These are phyloP conservation scores for Plasmodium sp. DNA, from an alignment of 169 alveolate species.

Conservation along the genomic window DNA sequence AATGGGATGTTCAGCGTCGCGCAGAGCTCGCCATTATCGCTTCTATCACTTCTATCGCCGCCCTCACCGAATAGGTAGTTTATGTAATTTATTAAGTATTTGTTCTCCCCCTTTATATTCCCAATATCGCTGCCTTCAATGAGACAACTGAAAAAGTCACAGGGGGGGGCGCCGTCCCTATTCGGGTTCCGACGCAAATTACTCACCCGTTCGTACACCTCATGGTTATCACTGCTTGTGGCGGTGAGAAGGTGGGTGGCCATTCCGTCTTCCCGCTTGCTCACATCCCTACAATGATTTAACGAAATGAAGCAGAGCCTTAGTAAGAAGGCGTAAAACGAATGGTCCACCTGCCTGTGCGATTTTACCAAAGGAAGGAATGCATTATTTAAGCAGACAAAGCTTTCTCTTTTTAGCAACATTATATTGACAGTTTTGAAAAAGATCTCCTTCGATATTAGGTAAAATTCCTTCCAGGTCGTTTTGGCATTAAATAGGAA, in stretches of 20 bases:
- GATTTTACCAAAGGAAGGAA: slow-evolving; percentile 39
- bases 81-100: slow-evolving; percentile 18
- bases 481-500: slow-evolving; percentile 66
- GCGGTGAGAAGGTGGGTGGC: neutral
- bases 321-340: slow-evolving; percentile 57
- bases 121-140: slow-evolving; percentile 6
- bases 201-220: neutral
- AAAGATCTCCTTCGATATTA: slow-evolving; percentile 63
- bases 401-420: slow-evolving; percentile 29
- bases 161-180: neutral
- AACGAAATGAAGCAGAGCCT: slow-evolving; percentile 52
- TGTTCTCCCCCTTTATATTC: slow-evolving; percentile 24
- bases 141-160: slow-evolving; percentile 35
- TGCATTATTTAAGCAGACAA: slow-evolving; percentile 30
- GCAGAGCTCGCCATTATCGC: neutral
- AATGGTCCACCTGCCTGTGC: slow-evolving; percentile 71
- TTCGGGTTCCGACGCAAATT: neutral
- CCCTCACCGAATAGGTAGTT: slow-evolving; percentile 37
- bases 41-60: neutral
- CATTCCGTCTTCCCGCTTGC: neutral
- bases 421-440: slow-evolving; percentile 60
- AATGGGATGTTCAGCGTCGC: slow-evolving; percentile 31
- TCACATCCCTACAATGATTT: neutral
- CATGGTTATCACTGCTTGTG: neutral
- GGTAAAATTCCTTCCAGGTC: slow-evolving; percentile 72